Percentiles rank a stretch among this genome's conserved stretches.
Conservation (phyloP, 768 basidiomycete genomes). For the Daedalea quercina region DNA sequence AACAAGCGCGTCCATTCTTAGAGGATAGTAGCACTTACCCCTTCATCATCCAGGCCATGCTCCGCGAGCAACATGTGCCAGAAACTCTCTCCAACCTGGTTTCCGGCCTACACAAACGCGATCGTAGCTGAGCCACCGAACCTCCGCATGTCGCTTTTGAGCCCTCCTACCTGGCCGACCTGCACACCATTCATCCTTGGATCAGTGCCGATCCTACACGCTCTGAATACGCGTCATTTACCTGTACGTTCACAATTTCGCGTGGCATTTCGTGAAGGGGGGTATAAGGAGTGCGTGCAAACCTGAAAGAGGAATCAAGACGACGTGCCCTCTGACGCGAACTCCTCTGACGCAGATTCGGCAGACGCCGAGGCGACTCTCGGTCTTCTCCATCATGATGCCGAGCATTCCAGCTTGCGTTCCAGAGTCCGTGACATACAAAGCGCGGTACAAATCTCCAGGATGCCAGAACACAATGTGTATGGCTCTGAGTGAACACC, state of each 20-base stretch:
- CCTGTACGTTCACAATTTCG: constrained; percentile 83
- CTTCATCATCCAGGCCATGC: constrained; percentile 71
- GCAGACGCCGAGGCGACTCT: neutral
- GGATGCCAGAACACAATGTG: too few relatives aligned
- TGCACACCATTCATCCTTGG: constrained; percentile 22
- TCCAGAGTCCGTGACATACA: too few relatives aligned
- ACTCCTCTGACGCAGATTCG: neutral
- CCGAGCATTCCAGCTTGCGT: too few relatives aligned
- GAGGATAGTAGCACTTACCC: constrained; percentile 35
- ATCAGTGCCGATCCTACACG: neutral
- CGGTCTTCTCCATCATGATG: too few relatives aligned
- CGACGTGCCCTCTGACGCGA: neutral
- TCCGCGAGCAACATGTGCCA: constrained; percentile 86
- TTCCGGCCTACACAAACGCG: constrained; percentile 42
- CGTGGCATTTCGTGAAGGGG: constrained; percentile 44
- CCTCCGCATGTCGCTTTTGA: constrained; percentile 1
- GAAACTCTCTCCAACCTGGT: constrained; percentile 79
- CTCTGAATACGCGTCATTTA: constrained; percentile 11
- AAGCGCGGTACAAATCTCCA: too few relatives aligned
- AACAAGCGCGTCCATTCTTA: neutral
- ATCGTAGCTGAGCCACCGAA: neutral
- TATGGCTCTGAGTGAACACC: too few relatives aligned
- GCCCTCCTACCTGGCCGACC: constrained; percentile 63
- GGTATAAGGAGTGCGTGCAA: neutral
- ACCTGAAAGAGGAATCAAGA: neutral